Evolutionary conservation across 176 grass and related monocot species (phyloP).

Genomic region (Tillandsia leiboldiana): DNA sequence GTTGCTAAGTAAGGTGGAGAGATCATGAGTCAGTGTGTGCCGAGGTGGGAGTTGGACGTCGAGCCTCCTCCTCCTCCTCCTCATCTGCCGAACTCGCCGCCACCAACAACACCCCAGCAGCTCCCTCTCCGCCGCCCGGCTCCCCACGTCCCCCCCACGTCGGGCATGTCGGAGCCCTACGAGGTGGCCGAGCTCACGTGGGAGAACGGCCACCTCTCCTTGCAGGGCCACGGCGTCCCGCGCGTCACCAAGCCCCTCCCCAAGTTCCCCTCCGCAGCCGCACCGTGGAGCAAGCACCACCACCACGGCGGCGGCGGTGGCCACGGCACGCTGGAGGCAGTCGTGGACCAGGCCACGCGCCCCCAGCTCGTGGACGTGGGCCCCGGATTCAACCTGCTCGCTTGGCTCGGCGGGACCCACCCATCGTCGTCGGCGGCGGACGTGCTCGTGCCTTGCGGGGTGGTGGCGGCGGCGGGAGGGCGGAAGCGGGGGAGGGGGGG

Average conservation of each 20-base stretch:
- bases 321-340: constrained; percentile 66
- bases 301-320: not conserved
- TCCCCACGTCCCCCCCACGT: constrained; percentile 14
- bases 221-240: constrained; percentile 36
- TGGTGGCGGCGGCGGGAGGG: not conserved
- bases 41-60: constrained; percentile 72
- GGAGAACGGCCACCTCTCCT: constrained; percentile 71
- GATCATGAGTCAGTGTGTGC: constrained; percentile 77
- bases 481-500: constrained; percentile 38
- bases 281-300: constrained; percentile 6
- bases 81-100: not conserved
- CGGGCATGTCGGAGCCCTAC: constrained; percentile 37
- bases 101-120: not conserved
- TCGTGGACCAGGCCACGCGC: constrained; percentile 61
- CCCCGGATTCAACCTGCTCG: not conserved
- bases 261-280: constrained; percentile 14
- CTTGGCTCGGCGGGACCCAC: not conserved
- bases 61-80: no score
- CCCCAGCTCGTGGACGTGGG: constrained; percentile 8
- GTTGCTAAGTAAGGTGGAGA: not conserved
- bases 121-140: not conserved
- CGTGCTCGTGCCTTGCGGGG: constrained; percentile 54
- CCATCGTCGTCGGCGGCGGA: constrained; percentile 13
- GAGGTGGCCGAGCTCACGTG: constrained; percentile 85
- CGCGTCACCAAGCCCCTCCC: constrained; percentile 25